Percentiles rank a stretch among this genome's conserved stretches.
These are phyloP conservation scores for Asterophora lycoperdoides DNA, from an alignment of 768 basidiomycete genomes.

Conservation along the genomic window DNA sequence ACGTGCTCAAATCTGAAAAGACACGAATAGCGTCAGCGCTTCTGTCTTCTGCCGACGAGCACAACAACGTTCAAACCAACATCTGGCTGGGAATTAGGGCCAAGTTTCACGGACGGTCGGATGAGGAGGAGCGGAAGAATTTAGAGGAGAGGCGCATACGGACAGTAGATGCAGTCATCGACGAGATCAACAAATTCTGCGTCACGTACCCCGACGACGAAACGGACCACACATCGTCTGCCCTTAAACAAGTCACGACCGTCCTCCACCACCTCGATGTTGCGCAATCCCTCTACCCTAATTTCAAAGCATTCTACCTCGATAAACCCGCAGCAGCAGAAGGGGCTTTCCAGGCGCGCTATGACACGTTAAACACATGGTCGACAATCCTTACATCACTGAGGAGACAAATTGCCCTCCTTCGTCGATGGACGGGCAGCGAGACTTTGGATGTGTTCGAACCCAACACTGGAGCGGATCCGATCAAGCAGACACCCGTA, in stretches of 20 bases:
- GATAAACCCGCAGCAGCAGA: conserved; percentile 74
- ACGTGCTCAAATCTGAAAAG: conserved; percentile 94
- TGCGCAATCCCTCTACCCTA: conserved; percentile 85
- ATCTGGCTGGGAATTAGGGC: conserved; percentile 93
- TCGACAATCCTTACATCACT: conserved; percentile 82
- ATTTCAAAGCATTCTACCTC: conserved; percentile 68
- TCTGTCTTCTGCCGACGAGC: conserved; percentile 64
- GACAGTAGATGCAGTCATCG: conserved; percentile 77
- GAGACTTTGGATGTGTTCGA: conserved; percentile 86
- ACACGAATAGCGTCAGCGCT: conserved; percentile 83
- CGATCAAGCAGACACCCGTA: conserved; percentile 29
- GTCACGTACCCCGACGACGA: conserved; percentile 39
- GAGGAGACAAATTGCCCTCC: conserved; percentile 71
- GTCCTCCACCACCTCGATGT: conserved; percentile 74
- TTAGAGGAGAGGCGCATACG: conserved; percentile 82
- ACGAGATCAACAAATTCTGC: conserved; percentile 77
- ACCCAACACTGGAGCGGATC: conserved; percentile 66
- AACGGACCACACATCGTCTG: conserved; percentile 36
- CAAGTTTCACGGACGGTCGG: conserved; percentile 71
- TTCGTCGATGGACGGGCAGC: conserved; percentile 93
- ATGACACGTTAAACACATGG: conserved; percentile 91
- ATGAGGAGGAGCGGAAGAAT: conserved; percentile 76
- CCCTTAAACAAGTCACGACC: conserved; percentile 57
- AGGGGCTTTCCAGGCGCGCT: conserved; percentile 67
- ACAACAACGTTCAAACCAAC: conserved; percentile 60